Conservation (phyloP, 495 filamentous ascomycete genomes). For the Aspergillus wentii region DNA sequence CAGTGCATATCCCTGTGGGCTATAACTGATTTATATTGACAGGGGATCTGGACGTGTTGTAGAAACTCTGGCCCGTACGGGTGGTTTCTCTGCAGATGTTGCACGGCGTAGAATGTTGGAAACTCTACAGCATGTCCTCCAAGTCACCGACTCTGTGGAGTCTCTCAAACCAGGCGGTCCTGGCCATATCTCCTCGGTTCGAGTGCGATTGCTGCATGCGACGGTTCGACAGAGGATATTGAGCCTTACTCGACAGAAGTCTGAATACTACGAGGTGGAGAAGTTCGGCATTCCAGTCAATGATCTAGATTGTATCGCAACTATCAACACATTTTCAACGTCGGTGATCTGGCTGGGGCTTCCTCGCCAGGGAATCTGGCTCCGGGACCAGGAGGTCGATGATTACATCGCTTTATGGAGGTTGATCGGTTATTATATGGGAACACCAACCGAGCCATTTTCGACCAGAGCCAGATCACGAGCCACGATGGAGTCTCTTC, state of each 20-base stretch:
- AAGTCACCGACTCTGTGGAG: conserved; percentile 60
- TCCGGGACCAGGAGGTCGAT: conserved; percentile 53
- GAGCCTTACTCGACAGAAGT: conserved; percentile 45
- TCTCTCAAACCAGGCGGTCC: conserved; percentile 65
- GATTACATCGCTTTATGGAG: conserved; percentile 78
- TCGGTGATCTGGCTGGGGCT: conserved; percentile 63
- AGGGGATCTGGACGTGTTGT: conserved; percentile 57
- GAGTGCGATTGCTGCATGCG: conserved; percentile 72
- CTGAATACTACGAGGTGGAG: conserved; percentile 59
- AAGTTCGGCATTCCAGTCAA: conserved; percentile 65
- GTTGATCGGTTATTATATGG: conserved; percentile 67
- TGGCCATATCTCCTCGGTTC: conserved; percentile 61
- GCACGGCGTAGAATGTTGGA: conserved; percentile 67
- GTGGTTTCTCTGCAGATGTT: conserved; percentile 68
- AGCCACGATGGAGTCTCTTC: conserved; percentile 59
- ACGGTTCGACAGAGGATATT: conserved; percentile 64
- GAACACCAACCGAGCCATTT: conserved; percentile 57
- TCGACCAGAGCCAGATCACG: conserved; percentile 48
- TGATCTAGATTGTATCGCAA: conserved; percentile 68
- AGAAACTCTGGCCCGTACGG: conserved; percentile 71
- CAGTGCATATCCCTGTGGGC: too few relatives aligned
- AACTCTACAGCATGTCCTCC: conserved; percentile 70
- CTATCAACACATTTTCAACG: conserved; percentile 64
- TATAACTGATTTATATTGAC: conserved; percentile 6
- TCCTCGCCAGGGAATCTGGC: conserved; percentile 67